Evolutionary conservation across 768 basidiomycete genomes (phyloP), one percentile per base, ranked within the genome.

Genomic region (Phaeotremella skinneri): DNA sequence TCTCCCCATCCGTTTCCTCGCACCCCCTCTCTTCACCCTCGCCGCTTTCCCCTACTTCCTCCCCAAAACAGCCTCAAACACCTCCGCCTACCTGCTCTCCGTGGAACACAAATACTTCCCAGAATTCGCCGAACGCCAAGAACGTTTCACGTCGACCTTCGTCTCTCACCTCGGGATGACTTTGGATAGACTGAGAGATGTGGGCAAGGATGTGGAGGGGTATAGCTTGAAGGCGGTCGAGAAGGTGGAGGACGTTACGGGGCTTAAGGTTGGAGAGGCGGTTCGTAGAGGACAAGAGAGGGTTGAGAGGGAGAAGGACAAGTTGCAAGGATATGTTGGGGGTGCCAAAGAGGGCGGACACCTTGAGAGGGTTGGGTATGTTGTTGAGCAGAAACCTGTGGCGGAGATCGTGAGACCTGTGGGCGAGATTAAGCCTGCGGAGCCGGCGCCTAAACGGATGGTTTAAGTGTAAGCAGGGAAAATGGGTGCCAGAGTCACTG

Each of bases 1-100:
- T 52, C 78, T 92, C 54, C 81, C 85, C 30, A 78, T 84, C 4
- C 87, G 94, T 20, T 67, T 87, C 52, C 61, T 87, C 45, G 82
- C 92, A 14, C 94, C 94, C 0, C 88, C 93, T 0, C 59, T 84
- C 23, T 83, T 91, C 75, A 78, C 91, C 64, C 54, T 87, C 56
- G 72, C 83, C 59, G 85, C 92, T 27, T 80, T 87, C 45, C 80
- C 84, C 55, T 85, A 93, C 76, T 93, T 96, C 84, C 84, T 96
- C 41, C 94, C 94, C 3, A 81, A 87, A 74, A 89, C 90, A 4
- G 82, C 87, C 1, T 66, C 77, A 55, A 92, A 92, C 71, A 76
- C 93, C 64, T 80, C 82, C 11, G 73, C 67, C 1, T 91, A 89
- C 79, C 74, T 85, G 47, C 82, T 83, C 32, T 80, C 81, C 13